These are phyloP conservation scores for Nevesoporus exiguus DNA, from an alignment of 768 basidiomycete species.

Conservation along the genomic window DNA sequence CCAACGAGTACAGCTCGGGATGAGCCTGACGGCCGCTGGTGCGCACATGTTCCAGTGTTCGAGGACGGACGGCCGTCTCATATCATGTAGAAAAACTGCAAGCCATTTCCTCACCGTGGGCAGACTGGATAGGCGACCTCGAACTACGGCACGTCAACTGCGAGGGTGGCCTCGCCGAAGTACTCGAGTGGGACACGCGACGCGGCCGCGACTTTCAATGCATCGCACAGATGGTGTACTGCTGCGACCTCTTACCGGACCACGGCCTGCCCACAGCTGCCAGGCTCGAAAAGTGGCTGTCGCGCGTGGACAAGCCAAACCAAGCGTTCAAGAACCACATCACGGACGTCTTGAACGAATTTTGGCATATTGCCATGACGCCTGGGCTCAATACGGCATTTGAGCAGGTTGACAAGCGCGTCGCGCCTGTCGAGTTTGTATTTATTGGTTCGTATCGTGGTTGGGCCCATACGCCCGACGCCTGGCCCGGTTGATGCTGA, in stretches of 20 bases:
- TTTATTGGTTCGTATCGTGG: conserved; percentile 58
- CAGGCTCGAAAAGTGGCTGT: conserved; percentile 52
- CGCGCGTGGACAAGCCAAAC: conserved; percentile 35
- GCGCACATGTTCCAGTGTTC: background rate
- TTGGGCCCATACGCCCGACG: background rate
- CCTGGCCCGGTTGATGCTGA: background rate
- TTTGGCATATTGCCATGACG: conserved; percentile 51
- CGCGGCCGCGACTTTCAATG: conserved; percentile 78
- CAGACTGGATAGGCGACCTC: conserved; percentile 61
- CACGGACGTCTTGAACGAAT: conserved; percentile 47
- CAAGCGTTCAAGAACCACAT: conserved; percentile 52
- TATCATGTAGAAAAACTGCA: conserved; percentile 64
- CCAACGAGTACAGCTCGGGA: conserved; percentile 78
- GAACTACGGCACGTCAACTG: conserved; percentile 54
- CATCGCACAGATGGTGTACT: conserved; percentile 66
- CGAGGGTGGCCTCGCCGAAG: conserved; percentile 54
- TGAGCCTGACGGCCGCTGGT: conserved; percentile 73
- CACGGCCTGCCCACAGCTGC: conserved; percentile 48
- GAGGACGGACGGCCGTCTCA: background rate
- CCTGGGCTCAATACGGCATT: conserved; percentile 45
- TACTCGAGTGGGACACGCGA: conserved; percentile 60
- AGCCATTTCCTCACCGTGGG: conserved; percentile 70
- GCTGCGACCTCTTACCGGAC: conserved; percentile 52
- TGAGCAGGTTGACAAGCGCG: conserved; percentile 48
- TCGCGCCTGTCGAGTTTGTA: conserved; percentile 76